phyloP scores from a whole-genome alignment of 345 rosid species.

The Iberis pinnata region DNA sequence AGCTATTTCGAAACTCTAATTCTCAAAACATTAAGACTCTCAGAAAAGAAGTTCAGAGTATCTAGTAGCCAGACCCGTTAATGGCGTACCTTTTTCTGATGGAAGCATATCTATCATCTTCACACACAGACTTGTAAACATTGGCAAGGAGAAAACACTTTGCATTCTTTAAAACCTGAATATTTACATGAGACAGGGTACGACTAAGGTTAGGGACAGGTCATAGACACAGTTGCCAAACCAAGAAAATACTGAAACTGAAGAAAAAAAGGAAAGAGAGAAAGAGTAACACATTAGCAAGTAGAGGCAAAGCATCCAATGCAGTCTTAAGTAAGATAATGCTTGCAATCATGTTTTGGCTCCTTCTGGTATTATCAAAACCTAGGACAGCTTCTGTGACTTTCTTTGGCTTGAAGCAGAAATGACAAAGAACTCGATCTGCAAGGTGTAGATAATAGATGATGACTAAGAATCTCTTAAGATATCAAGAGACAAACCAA shows the following conservation, averaged over 20 bases:
- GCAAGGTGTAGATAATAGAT: slow-evolving; percentile 28
- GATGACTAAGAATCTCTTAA: slow-evolving; percentile 16
- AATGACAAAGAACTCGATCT: slow-evolving; percentile 95
- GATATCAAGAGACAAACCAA: slow-evolving; percentile 11
- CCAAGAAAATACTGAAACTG: slow-evolving; percentile 1
- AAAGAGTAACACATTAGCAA: slow-evolving; percentile 50
- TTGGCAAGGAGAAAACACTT: slow-evolving; percentile 78
- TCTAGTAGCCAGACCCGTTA: slow-evolving; percentile 17
- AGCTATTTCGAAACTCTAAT: slow-evolving; percentile 1
- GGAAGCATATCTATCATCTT: slow-evolving; percentile 63
- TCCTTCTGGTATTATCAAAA: slow-evolving; percentile 61
- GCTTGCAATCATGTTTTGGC: slow-evolving; percentile 83
- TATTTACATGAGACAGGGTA: slow-evolving; percentile 16
- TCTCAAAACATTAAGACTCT: neutral
- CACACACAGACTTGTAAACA: slow-evolving; percentile 65
- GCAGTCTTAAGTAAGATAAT: slow-evolving; percentile 92
- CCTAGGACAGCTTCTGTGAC: slow-evolving; percentile 57
- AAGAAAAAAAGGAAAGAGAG: slow-evolving; percentile 16
- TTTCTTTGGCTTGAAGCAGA: slow-evolving; percentile 93
- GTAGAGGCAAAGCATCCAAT: slow-evolving; percentile 84
- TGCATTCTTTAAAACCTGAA: slow-evolving; percentile 79
- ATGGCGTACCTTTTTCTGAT: slow-evolving; percentile 67
- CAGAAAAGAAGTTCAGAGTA: slow-evolving; percentile 12
- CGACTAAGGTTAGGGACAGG: slow-evolving; percentile 3
- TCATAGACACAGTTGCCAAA: neutral